Conservation (phyloP, 108 stramenopile species). For the Nitzschia palea region DNA sequence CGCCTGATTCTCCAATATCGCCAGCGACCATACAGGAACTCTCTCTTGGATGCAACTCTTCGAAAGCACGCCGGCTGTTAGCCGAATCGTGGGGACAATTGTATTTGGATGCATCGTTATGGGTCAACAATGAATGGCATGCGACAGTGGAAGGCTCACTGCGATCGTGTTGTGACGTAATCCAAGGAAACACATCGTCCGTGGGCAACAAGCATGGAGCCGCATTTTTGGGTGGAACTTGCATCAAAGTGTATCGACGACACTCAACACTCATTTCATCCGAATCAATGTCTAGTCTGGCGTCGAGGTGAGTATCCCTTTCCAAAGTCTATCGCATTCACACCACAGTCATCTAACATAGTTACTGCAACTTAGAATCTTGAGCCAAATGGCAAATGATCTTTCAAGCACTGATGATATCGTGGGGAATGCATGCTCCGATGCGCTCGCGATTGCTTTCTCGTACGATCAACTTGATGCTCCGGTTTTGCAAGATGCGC, state of each 20-base stretch:
- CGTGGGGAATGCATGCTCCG: conserved; percentile 64
- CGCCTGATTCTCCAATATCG: conserved; percentile 27
- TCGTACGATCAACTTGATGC: conserved; percentile 55
- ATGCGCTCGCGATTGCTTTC: conserved; percentile 57
- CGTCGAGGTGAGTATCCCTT: neutral
- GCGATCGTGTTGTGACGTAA: neutral
- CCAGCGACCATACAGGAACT: conserved; percentile 30
- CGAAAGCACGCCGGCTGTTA: conserved; percentile 65
- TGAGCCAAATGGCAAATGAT: conserved; percentile 53
- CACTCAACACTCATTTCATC: neutral
- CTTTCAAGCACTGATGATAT: conserved; percentile 50
- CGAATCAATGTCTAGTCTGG: neutral
- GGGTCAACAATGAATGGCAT: conserved; percentile 27
- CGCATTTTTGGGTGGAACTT: conserved; percentile 59
- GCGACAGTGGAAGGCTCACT: conserved; percentile 23
- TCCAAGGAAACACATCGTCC: conserved; percentile 6
- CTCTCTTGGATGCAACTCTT: conserved; percentile 44
- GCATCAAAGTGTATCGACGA: conserved; percentile 46
- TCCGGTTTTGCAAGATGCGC: conserved; percentile 41
- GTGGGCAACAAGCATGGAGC: conserved; percentile 71
- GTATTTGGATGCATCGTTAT: conserved; percentile 19
- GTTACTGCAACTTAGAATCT: too few species aligned
- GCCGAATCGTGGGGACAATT: conserved; percentile 51
- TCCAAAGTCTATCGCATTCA: neutral
- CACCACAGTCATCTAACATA: too few species aligned